Conservation (phyloP, 371 early-diverging fungal species). For the Parasitella parasitica region DNA sequence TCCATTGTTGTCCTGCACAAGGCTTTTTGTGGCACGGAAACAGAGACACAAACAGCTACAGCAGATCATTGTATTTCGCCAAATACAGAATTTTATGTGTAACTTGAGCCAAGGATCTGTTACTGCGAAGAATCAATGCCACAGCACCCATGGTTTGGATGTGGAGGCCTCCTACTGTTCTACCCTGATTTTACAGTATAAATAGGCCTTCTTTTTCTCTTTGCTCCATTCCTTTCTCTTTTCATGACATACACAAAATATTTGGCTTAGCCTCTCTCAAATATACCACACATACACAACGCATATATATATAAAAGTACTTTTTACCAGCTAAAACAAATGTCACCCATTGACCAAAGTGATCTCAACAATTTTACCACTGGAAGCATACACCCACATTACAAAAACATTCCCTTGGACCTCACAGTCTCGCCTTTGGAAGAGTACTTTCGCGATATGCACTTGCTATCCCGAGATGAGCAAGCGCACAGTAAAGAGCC, state of each 20-base stretch:
- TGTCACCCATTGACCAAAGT: neutral
- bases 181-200: neutral
- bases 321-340: neutral
- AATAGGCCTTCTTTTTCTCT: neutral
- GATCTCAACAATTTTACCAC: neutral
- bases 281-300: neutral
- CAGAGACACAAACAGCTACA: neutral
- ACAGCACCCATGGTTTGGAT: neutral
- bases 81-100: neutral
- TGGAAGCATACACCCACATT: neutral
- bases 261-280: neutral
- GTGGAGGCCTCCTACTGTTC: neutral
- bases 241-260: neutral
- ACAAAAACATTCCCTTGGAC: conserved; percentile 2
- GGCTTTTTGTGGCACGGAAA: neutral
- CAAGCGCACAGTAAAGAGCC: neutral
- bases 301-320: neutral
- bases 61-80: neutral
- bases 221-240: neutral
- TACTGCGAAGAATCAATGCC: neutral
- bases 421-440: neutral
- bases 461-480: neutral
- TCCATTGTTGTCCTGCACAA: neutral
- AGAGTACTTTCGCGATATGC: neutral
- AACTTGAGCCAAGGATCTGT: neutral